Evolutionary conservation across 208 protist species (phyloP).

Genomic region (Leishmania guyanensis): DNA sequence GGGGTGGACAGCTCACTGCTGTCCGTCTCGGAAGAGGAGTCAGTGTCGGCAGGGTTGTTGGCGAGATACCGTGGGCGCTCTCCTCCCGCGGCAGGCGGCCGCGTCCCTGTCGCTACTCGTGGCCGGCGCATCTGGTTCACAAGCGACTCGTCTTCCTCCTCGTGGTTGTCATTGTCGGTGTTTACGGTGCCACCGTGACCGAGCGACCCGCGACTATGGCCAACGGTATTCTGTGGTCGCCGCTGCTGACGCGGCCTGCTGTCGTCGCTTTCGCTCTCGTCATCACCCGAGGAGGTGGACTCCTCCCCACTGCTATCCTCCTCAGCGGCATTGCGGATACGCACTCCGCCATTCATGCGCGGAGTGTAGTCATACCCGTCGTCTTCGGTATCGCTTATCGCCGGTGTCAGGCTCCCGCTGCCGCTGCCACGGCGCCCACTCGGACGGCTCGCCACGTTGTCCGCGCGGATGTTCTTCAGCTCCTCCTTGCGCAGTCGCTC

Average conservation of each 20-base stretch:
- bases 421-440: conserved; percentile 20
- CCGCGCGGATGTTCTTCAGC: conserved; percentile 76
- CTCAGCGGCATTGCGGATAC: conserved; percentile 43
- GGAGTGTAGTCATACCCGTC: conserved; percentile 38
- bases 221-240: conserved; percentile 21
- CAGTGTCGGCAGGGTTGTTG: conserved; percentile 23
- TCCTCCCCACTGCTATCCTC: conserved; percentile 72
- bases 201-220: conserved; percentile 14
- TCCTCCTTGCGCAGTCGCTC: conserved; percentile 90
- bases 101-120: conserved; percentile 28
- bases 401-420: conserved; percentile 1
- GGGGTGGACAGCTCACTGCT: conserved; percentile 36
- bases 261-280: conserved; percentile 48
- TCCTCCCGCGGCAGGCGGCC: conserved; percentile 15
- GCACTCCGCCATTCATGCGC: conserved; percentile 4
- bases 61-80: conserved; percentile 17
- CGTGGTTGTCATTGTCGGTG: conserved; percentile 12
- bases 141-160: conserved; percentile 13
- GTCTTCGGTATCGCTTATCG: conserved; percentile 46
- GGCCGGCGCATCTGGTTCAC: conserved; percentile 37
- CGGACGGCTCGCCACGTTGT: conserved; percentile 26
- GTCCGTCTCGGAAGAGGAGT: conserved; percentile 33
- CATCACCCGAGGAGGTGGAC: conserved; percentile 33
- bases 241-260: conserved; percentile 15
- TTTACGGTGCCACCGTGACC: conserved; percentile 2